Conservation (phyloP, 2,329 filamentous ascomycete species). For the Diaporthe citri region DNA sequence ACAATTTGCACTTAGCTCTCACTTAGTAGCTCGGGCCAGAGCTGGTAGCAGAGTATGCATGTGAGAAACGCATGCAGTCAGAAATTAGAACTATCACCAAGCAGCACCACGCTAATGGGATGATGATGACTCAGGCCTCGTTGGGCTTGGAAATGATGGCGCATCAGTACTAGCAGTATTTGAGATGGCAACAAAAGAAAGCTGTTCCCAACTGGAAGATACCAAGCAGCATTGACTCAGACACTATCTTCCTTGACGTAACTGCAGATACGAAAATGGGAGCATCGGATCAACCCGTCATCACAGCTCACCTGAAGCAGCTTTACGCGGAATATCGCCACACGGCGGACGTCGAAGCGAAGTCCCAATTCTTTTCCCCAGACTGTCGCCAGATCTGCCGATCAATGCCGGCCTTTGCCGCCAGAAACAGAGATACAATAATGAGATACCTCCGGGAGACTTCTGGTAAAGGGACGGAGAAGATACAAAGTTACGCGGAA, state of each 20-base stretch:
- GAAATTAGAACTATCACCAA: neutral
- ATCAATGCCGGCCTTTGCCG: neutral
- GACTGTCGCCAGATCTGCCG: slow-evolving; percentile 14
- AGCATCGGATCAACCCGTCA: neutral
- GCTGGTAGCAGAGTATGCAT: neutral
- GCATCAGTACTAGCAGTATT: neutral
- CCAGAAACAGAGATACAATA: slow-evolving; percentile 18
- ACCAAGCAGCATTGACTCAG: neutral
- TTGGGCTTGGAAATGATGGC: neutral
- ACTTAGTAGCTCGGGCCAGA: neutral
- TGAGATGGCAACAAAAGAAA: neutral
- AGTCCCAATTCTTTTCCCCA: slow-evolving; percentile 1
- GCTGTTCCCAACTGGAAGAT: neutral
- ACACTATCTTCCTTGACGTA: neutral
- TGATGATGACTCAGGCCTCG: neutral
- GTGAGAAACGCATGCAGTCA: neutral
- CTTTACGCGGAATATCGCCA: slow-evolving; percentile 7
- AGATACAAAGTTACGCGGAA: neutral
- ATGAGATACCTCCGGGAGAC: slow-evolving; percentile 9
- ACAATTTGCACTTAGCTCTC: neutral
- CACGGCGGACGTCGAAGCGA: neutral
- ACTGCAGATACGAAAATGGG: neutral
- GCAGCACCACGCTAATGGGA: neutral
- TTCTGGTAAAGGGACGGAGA: neutral
- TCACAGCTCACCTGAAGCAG: slow-evolving; percentile 17